Base-by-base conservation (phyloP, 495 filamentous ascomycete species). In the Neurospora sp. region DNA sequence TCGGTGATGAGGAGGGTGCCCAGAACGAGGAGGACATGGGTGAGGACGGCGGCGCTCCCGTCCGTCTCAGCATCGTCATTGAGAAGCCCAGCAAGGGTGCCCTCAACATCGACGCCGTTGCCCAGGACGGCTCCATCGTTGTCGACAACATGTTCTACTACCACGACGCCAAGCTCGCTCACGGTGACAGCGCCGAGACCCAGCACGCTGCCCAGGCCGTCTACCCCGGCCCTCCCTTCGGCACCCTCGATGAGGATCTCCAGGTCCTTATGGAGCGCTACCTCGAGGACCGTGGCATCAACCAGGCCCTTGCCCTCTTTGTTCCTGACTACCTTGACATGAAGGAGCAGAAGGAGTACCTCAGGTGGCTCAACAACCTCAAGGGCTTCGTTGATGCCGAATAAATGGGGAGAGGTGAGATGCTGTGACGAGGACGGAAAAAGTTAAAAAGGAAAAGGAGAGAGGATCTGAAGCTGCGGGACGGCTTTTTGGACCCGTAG, bases 261-360 rank as follows among this genome's bases (percentile, higher is more conserved):
- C 94, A 98, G 85, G 86, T 92, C 71, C 85, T 97, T 79, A 84
- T 98, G 80, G 96, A 98, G 87, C 89, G 93, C 74, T 98, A 96
- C 84, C 87, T 99, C 72, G 94, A 97, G 82, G 96, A 96, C 87
- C 88, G 96, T 77, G 95, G 96, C 73, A 88, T 99, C 83, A 93
- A 96, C 79, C 91, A 92, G 73, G 88, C 90, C 74, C 87, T 99
- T 78, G 94, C 94, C 72, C 84, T 93, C 75, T 97, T 97, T 83
- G 89, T 97, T 70, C 94, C 94, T 70, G 95, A 98, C 80, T 99
- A 97, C 84, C 95, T 98, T 79, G 93, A 98, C 82, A 90, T 92
- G 83, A 99, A 99, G 90, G 96, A 99, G 89, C 95, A 99, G 89
- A 93, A 90, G 88, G 96, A 99, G 87, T 99, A 99, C 83, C 81